phyloP scores from a whole-genome alignment of 768 basidiomycete genomes.

The Cystobasidium ongulense region DNA sequence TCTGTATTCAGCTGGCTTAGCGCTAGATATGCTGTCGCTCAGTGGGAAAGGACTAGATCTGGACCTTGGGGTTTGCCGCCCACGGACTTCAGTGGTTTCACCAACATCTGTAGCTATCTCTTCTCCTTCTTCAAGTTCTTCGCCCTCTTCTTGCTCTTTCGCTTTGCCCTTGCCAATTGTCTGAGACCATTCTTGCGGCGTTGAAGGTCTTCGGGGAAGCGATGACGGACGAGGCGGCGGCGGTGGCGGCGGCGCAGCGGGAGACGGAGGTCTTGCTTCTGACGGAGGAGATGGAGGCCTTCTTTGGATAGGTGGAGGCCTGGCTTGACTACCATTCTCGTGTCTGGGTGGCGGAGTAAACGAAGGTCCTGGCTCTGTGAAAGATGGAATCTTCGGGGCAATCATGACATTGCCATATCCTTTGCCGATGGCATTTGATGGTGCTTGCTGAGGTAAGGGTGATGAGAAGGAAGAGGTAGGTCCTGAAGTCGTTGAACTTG shows the following conservation, averaged over 20 bases:
- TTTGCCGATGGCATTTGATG: background rate
- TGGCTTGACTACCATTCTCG: background rate
- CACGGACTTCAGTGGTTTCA: background rate
- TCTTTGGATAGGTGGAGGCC: background rate
- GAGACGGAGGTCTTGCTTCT: slow-evolving; percentile 3
- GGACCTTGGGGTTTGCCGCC: background rate
- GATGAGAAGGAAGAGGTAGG: background rate
- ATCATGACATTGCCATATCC: slow-evolving; percentile 10
- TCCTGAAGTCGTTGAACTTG: background rate
- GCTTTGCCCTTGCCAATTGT: background rate
- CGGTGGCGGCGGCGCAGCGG: background rate
- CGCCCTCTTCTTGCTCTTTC: background rate
- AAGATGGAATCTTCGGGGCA: background rate
- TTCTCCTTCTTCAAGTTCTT: background rate
- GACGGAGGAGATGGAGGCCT: background rate
- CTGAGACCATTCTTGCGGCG: background rate
- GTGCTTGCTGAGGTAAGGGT: background rate
- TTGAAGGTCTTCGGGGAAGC: background rate
- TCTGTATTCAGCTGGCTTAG: background rate
- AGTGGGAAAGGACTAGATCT: background rate
- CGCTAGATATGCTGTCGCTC: too few species aligned
- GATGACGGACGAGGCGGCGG: background rate
- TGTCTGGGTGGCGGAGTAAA: background rate
- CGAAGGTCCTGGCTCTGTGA: background rate
- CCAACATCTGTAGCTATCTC: background rate